phyloP scores from a whole-genome alignment of 345 rosid genomes.

The Kernera saxatilis region DNA sequence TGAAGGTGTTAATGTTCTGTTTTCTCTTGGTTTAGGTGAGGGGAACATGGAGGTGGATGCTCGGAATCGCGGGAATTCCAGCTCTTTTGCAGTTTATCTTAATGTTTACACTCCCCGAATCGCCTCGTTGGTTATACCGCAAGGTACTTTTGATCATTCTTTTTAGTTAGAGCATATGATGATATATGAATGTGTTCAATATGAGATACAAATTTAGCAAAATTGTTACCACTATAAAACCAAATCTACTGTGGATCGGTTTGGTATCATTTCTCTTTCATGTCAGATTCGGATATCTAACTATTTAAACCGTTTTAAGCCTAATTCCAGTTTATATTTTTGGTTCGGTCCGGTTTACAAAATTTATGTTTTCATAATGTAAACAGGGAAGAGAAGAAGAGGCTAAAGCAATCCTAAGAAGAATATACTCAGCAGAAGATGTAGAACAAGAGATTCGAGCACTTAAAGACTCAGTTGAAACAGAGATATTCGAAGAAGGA shows the following conservation, averaged over 20 bases:
- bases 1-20: neutral
- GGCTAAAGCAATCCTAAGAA: slow-evolving; percentile 54
- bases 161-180: too few relatives aligned
- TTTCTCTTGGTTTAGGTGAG: slow-evolving; percentile 37
- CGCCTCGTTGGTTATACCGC: slow-evolving; percentile 90
- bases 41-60: slow-evolving; percentile 98
- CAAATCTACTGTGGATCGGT: neutral
- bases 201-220: too few relatives aligned
- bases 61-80: slow-evolving; percentile 76
- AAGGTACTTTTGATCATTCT: slow-evolving; percentile 37
- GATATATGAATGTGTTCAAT: neutral
- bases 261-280: neutral
- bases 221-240: neutral
- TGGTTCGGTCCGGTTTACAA: neutral
- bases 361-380: neutral
- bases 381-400: slow-evolving; percentile 74
- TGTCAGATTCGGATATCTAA: too few relatives aligned
- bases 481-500: slow-evolving; percentile 52
- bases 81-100: slow-evolving; percentile 71
- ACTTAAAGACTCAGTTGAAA: slow-evolving; percentile 60
- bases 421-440: slow-evolving; percentile 49
- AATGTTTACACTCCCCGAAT: slow-evolving; percentile 76
- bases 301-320: neutral
- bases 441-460: slow-evolving; percentile 60
- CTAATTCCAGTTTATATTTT: neutral